Evolutionary conservation across 2,329 filamentous ascomycete species (phyloP), one percentile per base, ranked within the genome.

Genomic region (Verticillium albo-atrum): DNA sequence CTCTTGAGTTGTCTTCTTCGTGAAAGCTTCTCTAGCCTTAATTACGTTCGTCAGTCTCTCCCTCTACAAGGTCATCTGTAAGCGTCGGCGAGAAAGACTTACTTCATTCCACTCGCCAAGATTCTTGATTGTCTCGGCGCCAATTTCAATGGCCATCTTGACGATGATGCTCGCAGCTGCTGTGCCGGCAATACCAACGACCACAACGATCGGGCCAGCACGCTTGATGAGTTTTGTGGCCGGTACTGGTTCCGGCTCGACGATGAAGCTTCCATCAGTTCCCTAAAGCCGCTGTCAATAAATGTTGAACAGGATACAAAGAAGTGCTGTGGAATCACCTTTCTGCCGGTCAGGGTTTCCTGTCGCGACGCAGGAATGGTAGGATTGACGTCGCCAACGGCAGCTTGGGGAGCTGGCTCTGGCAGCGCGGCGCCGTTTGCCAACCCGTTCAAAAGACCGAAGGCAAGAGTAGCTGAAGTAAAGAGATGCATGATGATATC

Each of bases 21-120:
- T 62, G 58, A 66, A 66, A 10, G 60, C 57, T 60, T 66, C 61
- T 15, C 64, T 62, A 9, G 62, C 59, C 52, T 55, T n/a, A n/a
- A n/a, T n/a, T n/a, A n/a, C n/a, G n/a, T n/a, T n/a, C 7, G 20
- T 50, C 5, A 54, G 52, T 34, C 20, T 23, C 5, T 14, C 9
- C n/a, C 3, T 1, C 3, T 23, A 4, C 10, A 4, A n/a, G n/a
- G 27, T 23, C 1, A 37, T n/a, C 34, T 4, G 12, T 4, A 14
- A 50, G 20, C 6, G 42, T 4, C 17, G 42, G 20, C 5, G 14
- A 5, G n/a, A 25, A 15, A n/a, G 12, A 30, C 25, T 28, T 17
- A 53, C 52, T 28, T 54, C 52, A 23, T 54, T 54, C 27, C 27
- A 54, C 27, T 54, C 52, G 26, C 52, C 52, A 6, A 54, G 17